Evolutionary conservation across 2,329 filamentous ascomycete genomes (phyloP), one percentile per base, ranked within the genome.

Genomic region (Ophiostoma montium): DNA sequence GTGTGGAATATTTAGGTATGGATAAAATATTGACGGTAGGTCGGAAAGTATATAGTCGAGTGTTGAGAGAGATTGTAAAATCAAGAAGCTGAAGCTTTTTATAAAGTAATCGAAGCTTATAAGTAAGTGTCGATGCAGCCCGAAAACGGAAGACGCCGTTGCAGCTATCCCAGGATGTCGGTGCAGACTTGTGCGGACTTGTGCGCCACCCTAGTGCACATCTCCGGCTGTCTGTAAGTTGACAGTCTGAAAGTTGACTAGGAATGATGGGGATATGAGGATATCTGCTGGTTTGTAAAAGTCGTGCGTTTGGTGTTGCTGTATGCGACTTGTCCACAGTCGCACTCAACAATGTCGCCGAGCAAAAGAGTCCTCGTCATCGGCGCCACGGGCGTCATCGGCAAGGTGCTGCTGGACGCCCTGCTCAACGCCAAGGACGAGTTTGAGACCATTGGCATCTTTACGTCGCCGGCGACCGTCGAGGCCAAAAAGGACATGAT

Each of bases 381-480:
- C 43, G 62, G 62, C 19, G 59, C 57, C 21, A 63, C 62, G 3
- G 62, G 62, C 13, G 54, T 52, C 43, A 65, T 65, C 51, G 62
- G 62, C 39, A 63, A 61, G 55, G 62, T 62, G 53, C 62, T 65
- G 30, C 57, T 61, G 32, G 50, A 55, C 30, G 59, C 60, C 18
- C 56, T 65, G 39, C 23, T 63, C 49, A 58, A 57, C 3, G 57
- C 61, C 35, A 60, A 62, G 32, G 57, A 63, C n/a, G 53, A 53
- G 35, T 56, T 63, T 49, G 60, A 60, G 15, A 58, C 58, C 19
- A 57, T 72, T 46, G 57, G 57, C 31, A 67, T 82, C 45, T 78
- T 75, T 60, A 82, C 78, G 13, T 54, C 52, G 13, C 23, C 35
- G 23, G 50, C 46, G 5, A 52, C 52, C 0, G 48, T 41, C 9